Evolutionary conservation across 2,329 filamentous ascomycete species (phyloP), one percentile per base, ranked within the genome.

Genomic region (Aureobasidium vineae): DNA sequence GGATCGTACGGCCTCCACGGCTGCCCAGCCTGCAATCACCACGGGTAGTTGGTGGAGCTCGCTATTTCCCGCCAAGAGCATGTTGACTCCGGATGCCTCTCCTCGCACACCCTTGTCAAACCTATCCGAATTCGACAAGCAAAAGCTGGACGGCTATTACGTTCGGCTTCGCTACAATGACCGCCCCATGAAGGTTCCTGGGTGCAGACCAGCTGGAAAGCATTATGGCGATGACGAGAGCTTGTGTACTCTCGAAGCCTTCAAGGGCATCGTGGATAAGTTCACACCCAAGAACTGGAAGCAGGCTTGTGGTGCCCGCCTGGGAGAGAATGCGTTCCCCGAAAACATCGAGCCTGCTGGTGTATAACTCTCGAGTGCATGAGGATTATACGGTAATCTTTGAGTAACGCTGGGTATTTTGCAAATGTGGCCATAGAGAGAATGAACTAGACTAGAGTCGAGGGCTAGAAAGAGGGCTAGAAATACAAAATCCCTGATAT

Each of bases 111-210:
- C 82, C 15, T 80, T 84, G 6, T 73, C 80, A 1, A 80, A 86
- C 15, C 79, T 95, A 65, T 82, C 81, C 0, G 77, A 81, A 0
- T 74, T 78, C 1, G 86, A 93, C 71, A 86, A 83, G 71, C 77
- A 81, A 19, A 83, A 82, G 65, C 77, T 96, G 13, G 82, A 90
- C 31, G 88, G 86, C 1, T 92, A 96, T 80, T 99, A 90, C 77
- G 94, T 99, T 16, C 88, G 95, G 21, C 77, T 99, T 67, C 86
- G 93, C 60, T 99, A 96, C 78, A 99, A 99, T 72, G 95, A 98
- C 76, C 83, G 84, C 63, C 85, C 92, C 3, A 86, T 98, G 74
- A 86, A 84, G 16, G 83, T 99, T 21, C 94, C 94, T 0, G 93
- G 91, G 2, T 99, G 95, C 77, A 87, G 84, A 70, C 78, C 83